These are phyloP conservation scores for Leishmania arabica DNA, from an alignment of 208 protist genomes.

Conservation along the genomic window DNA sequence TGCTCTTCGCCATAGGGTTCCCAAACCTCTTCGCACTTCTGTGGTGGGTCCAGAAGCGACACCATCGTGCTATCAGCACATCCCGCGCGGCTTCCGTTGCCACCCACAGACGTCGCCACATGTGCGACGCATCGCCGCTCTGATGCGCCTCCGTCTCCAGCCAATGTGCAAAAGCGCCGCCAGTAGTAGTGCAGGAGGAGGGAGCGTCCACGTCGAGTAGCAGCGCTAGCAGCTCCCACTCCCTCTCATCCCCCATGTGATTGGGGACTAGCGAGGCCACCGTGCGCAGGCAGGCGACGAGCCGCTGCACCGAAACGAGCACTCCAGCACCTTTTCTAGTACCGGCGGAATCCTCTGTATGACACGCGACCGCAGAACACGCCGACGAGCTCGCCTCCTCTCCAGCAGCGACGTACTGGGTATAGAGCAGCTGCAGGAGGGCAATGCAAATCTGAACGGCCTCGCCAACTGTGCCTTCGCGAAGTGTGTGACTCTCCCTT, in stretches of 20 bases:
- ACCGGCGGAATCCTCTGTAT: neutral
- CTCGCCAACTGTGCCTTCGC: neutral
- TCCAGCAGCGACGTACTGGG: neutral
- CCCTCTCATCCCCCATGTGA: neutral
- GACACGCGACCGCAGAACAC: neutral
- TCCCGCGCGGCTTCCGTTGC: neutral
- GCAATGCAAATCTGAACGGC: constrained; percentile 4
- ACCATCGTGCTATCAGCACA: neutral
- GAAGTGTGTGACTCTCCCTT: neutral
- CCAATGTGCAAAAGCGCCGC: neutral
- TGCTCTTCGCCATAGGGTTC: neutral
- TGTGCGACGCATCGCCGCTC: neutral
- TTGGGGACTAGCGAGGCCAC: neutral
- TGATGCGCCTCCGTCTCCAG: neutral
- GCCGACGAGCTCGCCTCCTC: neutral
- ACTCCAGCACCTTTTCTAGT: neutral
- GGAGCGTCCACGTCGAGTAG: neutral
- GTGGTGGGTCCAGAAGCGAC: neutral
- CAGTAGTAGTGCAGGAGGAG: neutral
- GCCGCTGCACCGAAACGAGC: neutral
- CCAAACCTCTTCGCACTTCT: neutral
- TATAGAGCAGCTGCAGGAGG: constrained; percentile 10
- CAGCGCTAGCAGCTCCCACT: constrained; percentile 22
- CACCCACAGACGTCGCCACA: neutral
- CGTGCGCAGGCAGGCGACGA: neutral